A percentile compares a stretch with the other conserved stretches of the same genome.
Evolutionary conservation across 1,284 basidiomycete genomes (phyloP).

Genomic region (Pseudozyma pruni): DNA sequence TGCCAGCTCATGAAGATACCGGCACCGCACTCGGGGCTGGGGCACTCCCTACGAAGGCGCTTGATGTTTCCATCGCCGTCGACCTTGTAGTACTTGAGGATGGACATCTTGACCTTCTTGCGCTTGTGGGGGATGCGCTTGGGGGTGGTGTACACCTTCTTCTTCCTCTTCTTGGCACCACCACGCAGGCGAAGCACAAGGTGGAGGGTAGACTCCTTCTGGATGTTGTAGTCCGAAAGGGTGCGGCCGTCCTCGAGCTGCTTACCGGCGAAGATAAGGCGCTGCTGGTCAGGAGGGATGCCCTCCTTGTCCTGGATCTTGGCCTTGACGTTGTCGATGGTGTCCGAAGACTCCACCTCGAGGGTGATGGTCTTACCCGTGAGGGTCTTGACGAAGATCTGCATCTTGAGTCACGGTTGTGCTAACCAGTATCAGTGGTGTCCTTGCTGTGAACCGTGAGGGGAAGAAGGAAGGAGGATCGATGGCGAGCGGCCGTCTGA

Average conservation of each 20-base stretch:
- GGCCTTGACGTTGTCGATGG: conserved; percentile 68
- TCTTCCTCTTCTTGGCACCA: conserved; percentile 99
- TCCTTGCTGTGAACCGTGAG: conserved; percentile 30
- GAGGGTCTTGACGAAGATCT: conserved; percentile 67
- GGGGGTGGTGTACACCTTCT: conserved; percentile 97
- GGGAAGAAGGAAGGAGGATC: conserved; percentile 8
- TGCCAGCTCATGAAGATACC: conserved; percentile 68
- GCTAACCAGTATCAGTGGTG: conserved; percentile 64
- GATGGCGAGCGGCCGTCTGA: conserved; percentile 8
- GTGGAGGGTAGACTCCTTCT: conserved; percentile 73
- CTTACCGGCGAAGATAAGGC: conserved; percentile 97
- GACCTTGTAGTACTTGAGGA: conserved; percentile 99
- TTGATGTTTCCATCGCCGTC: conserved; percentile 99
- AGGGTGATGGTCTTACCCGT: conserved; percentile 69
- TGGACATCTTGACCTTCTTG: conserved; percentile 99
- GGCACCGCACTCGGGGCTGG: conserved; percentile 69
- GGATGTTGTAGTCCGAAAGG: conserved; percentile 77
- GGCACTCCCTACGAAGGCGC: conserved; percentile 96
- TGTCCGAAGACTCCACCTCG: conserved; percentile 69
- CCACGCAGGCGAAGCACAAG: conserved; percentile 77
- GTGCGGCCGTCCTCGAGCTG: conserved; percentile 77
- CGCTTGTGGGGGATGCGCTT: conserved; percentile 99
- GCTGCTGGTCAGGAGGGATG: conserved; percentile 94
- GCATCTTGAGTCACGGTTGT: conserved; percentile 57
- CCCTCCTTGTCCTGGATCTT: conserved; percentile 74